A percentile compares a stretch with the other conserved stretches of the same genome.
phyloP scores from a whole-genome alignment of 1,284 basidiomycete genomes.

The Lentinula novae-zelandiae region DNA sequence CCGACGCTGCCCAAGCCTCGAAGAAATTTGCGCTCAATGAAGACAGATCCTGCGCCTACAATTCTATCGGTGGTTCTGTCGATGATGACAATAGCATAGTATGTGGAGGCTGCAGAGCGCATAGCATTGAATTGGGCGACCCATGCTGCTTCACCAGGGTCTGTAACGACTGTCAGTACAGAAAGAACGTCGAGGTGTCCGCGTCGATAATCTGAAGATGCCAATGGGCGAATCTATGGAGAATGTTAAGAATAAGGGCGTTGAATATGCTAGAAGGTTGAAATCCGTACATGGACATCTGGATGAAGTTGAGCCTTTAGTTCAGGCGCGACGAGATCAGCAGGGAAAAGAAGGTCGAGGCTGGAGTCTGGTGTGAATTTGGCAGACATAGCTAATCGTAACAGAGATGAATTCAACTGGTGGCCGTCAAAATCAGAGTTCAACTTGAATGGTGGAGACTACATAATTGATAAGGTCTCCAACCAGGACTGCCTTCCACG shows the following conservation, averaged over 20 bases:
- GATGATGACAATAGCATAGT: slow-evolving; percentile 86
- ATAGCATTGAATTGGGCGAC: slow-evolving; percentile 63
- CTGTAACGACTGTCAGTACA: slow-evolving; percentile 76
- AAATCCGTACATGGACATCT: slow-evolving; percentile 47
- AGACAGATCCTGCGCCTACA: slow-evolving; percentile 81
- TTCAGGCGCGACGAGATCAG: slow-evolving; percentile 66
- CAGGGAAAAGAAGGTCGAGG: slow-evolving; percentile 64
- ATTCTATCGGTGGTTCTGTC: slow-evolving; percentile 74
- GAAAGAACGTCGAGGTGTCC: slow-evolving; percentile 83
- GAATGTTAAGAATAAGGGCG: background rate
- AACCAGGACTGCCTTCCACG: background rate
- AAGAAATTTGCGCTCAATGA: slow-evolving; percentile 93
- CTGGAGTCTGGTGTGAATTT: slow-evolving; percentile 62
- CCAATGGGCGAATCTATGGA: slow-evolving; percentile 81
- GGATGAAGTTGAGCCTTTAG: slow-evolving; percentile 54
- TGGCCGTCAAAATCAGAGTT: background rate
- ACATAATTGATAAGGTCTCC: no score
- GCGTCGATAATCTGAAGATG: slow-evolving; percentile 80
- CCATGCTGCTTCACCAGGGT: slow-evolving; percentile 73
- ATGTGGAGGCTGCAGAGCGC: slow-evolving; percentile 55
- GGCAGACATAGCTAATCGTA: background rate
- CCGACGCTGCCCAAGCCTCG: slow-evolving; percentile 79
- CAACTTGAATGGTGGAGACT: no score
- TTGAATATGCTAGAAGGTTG: background rate
- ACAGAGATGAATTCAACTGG: no score